Evolutionary conservation across 202 grass and related monocot genomes (phyloP).

Genomic region (Dendrocalamus latiflorus): DNA sequence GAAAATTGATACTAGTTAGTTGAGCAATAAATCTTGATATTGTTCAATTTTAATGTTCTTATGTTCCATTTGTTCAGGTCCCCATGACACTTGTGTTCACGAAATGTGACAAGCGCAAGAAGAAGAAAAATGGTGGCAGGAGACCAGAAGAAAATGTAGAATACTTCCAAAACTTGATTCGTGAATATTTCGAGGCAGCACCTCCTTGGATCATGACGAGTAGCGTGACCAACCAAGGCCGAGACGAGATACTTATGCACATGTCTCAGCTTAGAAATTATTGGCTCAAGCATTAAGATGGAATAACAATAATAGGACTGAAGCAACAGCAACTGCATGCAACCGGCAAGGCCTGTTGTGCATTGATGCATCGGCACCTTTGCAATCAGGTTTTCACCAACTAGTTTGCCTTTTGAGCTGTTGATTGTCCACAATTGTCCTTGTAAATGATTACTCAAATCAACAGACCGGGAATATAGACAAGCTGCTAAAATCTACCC

Average conservation of each 20-base stretch:
- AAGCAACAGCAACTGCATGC: conserved; percentile 9
- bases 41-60: background rate
- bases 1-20: background rate
- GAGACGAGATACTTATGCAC: conserved; percentile 91
- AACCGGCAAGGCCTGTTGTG: conserved; percentile 3
- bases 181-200: conserved; percentile 69
- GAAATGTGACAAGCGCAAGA: conserved; percentile 95
- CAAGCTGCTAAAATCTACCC: conserved; percentile 24
- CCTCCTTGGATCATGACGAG: conserved; percentile 99
- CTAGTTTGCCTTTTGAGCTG: conserved; percentile 48
- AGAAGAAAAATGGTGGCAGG: conserved; percentile 88
- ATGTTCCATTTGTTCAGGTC: conserved; percentile 52
- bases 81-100: conserved; percentile 96
- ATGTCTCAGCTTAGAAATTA: conserved; percentile 97
- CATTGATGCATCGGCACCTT: conserved; percentile 14
- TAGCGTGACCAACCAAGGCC: conserved; percentile 76
- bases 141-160: conserved; percentile 88
- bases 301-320: conserved; percentile 2
- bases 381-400: conserved; percentile 27
- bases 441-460: conserved; percentile 50
- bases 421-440: conserved; percentile 30
- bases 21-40: background rate
- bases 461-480: conserved; percentile 25
- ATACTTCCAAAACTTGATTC: conserved; percentile 65
- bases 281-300: conserved; percentile 77